A percentile compares a stretch with the other conserved stretches of the same genome.
Conservation (phyloP, 768 basidiomycete genomes). For the Agrocybe pediades region DNA sequence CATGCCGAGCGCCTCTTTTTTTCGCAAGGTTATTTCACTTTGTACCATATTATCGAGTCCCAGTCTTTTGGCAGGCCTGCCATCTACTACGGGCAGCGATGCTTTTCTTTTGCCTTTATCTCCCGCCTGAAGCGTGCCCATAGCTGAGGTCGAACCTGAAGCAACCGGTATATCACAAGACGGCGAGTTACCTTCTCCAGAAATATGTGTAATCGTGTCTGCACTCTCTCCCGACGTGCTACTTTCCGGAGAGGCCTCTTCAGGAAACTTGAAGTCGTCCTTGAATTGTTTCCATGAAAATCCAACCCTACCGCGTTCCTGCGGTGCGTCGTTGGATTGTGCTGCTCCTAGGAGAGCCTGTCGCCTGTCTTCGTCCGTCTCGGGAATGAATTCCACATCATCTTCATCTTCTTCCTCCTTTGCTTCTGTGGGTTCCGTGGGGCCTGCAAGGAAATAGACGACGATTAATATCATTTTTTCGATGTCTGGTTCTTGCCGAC, state of each 20-base stretch:
- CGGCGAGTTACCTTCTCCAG: slow-evolving; percentile 20
- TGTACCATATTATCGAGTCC: slow-evolving; percentile 40
- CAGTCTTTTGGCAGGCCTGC: slow-evolving; percentile 2
- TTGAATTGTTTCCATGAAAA: slow-evolving; percentile 46
- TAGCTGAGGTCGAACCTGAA: slow-evolving; percentile 35
- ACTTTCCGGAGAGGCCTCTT: background rate
- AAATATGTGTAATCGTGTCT: slow-evolving; percentile 18
- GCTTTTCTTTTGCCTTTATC: slow-evolving; percentile 10
- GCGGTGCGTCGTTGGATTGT: slow-evolving; percentile 42
- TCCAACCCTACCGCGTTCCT: slow-evolving; percentile 36
- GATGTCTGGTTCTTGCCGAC: background rate
- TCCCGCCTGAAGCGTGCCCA: background rate
- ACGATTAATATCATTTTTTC: no score
- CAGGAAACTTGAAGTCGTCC: slow-evolving; percentile 51
- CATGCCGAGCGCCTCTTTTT: slow-evolving; percentile 47
- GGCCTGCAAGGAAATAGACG: no score
- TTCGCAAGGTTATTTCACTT: slow-evolving; percentile 44
- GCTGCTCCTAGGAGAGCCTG: slow-evolving; percentile 50
- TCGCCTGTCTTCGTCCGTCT: slow-evolving; percentile 51
- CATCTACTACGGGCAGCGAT: background rate
- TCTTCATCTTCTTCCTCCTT: slow-evolving; percentile 30
- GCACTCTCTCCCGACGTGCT: slow-evolving; percentile 8
- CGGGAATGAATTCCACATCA: slow-evolving; percentile 37
- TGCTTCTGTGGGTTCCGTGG: slow-evolving; percentile 6
- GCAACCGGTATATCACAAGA: slow-evolving; percentile 28